These are phyloP conservation scores for Scenedesmus sp. DNA, from an alignment of 163 green algal species.

Conservation along the genomic window DNA sequence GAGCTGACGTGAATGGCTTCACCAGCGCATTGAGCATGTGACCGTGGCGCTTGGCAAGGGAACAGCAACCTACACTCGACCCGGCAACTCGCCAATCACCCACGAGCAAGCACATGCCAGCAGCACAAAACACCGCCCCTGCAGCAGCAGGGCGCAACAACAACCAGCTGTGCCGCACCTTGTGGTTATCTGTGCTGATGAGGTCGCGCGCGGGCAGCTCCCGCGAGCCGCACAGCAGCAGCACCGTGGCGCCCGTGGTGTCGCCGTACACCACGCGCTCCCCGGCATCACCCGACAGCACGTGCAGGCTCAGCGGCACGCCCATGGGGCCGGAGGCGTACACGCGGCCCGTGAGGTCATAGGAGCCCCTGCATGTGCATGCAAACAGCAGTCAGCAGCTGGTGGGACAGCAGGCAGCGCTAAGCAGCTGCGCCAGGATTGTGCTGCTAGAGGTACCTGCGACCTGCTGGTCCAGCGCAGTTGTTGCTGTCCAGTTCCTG, in stretches of 20 bases:
- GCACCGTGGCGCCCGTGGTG: slow-evolving; percentile 38
- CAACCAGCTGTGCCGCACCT: slow-evolving; percentile 33
- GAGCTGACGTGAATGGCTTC: too few relatives aligned
- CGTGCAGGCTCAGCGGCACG: slow-evolving; percentile 68
- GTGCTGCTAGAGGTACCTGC: background rate
- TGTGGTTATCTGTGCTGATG: slow-evolving; percentile 71
- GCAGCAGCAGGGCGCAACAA: too few relatives aligned
- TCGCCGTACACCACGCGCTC: slow-evolving; percentile 81
- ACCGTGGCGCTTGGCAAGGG: too few relatives aligned
- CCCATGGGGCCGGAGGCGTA: slow-evolving; percentile 74
- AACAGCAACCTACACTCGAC: too few relatives aligned
- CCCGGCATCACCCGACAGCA: slow-evolving; percentile 54
- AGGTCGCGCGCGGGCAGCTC: slow-evolving; percentile 71
- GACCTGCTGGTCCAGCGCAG: background rate
- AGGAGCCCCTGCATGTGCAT: slow-evolving; percentile 63
- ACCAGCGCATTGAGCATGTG: too few relatives aligned
- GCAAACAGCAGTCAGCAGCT: too few relatives aligned
- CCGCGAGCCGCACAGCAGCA: slow-evolving; percentile 53
- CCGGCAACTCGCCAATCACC: too few relatives aligned
- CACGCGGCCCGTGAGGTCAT: slow-evolving; percentile 75
- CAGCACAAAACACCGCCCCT: too few relatives aligned
- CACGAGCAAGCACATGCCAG: too few relatives aligned
- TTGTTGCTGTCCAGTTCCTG: too few relatives aligned
- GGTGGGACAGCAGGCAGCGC: too few relatives aligned
- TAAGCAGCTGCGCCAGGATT: background rate